These are phyloP conservation scores for Fusarium tanahbumbuense DNA, from an alignment of 2,329 filamentous ascomycete species.

Conservation along the genomic window DNA sequence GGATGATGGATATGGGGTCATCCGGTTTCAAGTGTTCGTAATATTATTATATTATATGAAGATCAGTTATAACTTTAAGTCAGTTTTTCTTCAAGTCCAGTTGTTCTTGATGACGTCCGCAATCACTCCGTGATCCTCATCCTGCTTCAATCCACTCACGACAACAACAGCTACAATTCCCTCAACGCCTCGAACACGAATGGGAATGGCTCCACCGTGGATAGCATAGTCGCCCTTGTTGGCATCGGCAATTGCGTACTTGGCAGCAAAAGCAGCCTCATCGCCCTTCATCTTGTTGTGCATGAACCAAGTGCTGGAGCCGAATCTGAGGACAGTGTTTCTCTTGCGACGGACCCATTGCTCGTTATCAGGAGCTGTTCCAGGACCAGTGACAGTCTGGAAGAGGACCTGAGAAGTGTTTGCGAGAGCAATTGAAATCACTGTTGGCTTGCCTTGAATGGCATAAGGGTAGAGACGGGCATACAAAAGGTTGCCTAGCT, in stretches of 20 bases:
- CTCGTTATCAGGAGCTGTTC: slow-evolving; percentile 78
- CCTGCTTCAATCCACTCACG: slow-evolving; percentile 79
- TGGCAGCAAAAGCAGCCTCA: slow-evolving; percentile 71
- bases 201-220: slow-evolving; percentile 80
- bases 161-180: slow-evolving; percentile 80
- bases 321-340: slow-evolving; percentile 77
- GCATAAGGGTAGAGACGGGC: slow-evolving; percentile 68
- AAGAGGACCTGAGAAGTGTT: slow-evolving; percentile 72
- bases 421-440: slow-evolving; percentile 74
- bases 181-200: slow-evolving; percentile 78
- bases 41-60: background rate
- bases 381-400: slow-evolving; percentile 74
- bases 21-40: slow-evolving; percentile 1
- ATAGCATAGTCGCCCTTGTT: slow-evolving; percentile 75
- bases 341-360: slow-evolving; percentile 77
- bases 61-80: background rate
- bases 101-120: slow-evolving; percentile 73
- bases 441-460: slow-evolving; percentile 54
- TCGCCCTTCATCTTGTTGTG: slow-evolving; percentile 73
- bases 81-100: slow-evolving; percentile 48
- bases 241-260: slow-evolving; percentile 70
- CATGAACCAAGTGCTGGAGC: slow-evolving; percentile 77
- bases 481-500: slow-evolving; percentile 72
- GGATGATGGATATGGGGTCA: background rate
- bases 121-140: slow-evolving; percentile 82